Conservation (phyloP, 2,329 filamentous ascomycete species). For the Clarireedia paspali region DNA sequence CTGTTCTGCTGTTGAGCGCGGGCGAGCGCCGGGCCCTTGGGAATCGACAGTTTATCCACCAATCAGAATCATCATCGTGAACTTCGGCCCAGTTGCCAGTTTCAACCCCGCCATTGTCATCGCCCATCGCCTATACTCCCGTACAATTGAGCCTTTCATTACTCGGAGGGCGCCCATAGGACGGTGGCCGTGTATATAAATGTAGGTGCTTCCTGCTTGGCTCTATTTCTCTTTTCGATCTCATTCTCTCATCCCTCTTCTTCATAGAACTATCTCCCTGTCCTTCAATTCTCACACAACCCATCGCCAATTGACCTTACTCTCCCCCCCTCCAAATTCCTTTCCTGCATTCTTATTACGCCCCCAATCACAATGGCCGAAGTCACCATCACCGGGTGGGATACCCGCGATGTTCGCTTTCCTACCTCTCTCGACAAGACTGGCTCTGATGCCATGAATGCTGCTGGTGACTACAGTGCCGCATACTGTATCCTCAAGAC, state of each 20-base stretch:
- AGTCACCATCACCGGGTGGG: slow-evolving; percentile 66
- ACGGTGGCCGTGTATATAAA: background rate
- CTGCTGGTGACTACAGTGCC: slow-evolving; percentile 83
- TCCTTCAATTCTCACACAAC: background rate
- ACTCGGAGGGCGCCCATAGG: background rate
- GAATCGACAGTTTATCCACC: background rate
- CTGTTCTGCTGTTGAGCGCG: background rate
- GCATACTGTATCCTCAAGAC: slow-evolving; percentile 92
- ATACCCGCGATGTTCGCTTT: slow-evolving; percentile 67
- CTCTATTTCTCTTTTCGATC: background rate
- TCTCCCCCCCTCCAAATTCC: no score
- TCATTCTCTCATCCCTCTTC: background rate
- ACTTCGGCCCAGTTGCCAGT: background rate
- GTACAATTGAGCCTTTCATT: no score
- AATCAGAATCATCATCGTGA: background rate
- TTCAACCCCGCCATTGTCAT: background rate
- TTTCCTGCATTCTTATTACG: background rate
- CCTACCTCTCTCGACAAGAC: slow-evolving; percentile 93
- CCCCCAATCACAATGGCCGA: slow-evolving; percentile 36
- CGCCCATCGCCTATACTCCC: no score
- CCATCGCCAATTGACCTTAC: background rate
- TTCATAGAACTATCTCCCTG: background rate
- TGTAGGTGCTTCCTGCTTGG: background rate
- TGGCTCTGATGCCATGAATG: slow-evolving; percentile 96
- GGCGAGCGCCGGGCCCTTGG: background rate